phyloP scores from a whole-genome alignment of 306 rosid species.

The Potentilla sterilis region DNA sequence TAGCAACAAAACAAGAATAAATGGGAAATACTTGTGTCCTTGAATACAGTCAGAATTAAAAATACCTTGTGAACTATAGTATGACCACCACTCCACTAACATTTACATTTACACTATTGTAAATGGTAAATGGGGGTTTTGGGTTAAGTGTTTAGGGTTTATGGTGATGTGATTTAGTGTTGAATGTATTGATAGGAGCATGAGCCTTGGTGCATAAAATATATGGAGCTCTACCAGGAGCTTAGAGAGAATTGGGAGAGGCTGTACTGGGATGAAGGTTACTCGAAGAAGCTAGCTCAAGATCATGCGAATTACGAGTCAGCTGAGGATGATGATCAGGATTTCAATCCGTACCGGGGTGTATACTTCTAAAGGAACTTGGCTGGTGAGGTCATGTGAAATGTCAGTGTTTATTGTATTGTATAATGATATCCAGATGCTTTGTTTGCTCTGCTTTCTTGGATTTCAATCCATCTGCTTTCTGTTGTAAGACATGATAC shows the following conservation, averaged over 20 bases:
- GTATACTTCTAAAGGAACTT: neutral
- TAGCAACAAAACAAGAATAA: neutral
- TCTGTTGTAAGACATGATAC: neutral
- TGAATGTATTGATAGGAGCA: conserved; percentile 64
- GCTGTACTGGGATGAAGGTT: conserved; percentile 96
- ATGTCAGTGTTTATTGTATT: neutral
- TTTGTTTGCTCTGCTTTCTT: conserved; percentile 24
- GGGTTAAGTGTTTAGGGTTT: neutral
- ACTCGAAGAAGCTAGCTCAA: conserved; percentile 71
- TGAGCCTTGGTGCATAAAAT: conserved; percentile 88
- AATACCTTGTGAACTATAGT: neutral
- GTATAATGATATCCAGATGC: neutral
- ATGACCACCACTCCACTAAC: neutral
- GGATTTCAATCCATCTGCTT: too few species aligned
- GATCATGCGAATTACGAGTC: conserved; percentile 98
- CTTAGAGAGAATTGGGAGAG: conserved; percentile 99
- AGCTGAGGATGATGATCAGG: conserved; percentile 81
- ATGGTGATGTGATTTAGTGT: neutral
- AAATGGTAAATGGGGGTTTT: conserved; percentile 35
- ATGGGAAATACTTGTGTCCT: neutral
- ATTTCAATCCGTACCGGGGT: conserved; percentile 89
- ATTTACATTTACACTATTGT: neutral
- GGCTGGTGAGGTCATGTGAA: neutral
- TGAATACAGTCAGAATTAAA: neutral
- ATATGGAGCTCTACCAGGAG: conserved; percentile 85